phyloP scores from a whole-genome alignment of 805 yeast genomes.

The Yarrowia divulgata region DNA sequence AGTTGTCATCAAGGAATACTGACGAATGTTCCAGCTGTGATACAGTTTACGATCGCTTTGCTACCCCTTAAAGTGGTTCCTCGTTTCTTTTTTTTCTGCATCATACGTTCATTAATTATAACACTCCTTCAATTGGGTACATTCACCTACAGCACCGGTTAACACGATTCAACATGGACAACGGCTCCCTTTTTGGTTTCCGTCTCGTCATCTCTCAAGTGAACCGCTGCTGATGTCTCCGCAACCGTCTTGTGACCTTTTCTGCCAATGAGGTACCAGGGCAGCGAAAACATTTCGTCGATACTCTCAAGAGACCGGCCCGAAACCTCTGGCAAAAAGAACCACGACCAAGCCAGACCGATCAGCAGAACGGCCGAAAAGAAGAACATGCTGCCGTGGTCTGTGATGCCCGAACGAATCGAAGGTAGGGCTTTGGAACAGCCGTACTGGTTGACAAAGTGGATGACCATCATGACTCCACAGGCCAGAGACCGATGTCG shows the following conservation, averaged over 20 bases:
- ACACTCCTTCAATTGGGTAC: too few relatives aligned
- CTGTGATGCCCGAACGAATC: not conserved
- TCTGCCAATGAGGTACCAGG: constrained; percentile 2
- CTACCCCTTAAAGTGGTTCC: too few relatives aligned
- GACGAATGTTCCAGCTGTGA: too few relatives aligned
- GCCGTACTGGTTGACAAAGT: constrained; percentile 9
- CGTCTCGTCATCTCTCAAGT: not conserved
- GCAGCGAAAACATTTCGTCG: constrained; percentile 5
- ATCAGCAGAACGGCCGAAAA: not conserved
- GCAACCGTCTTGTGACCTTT: not conserved
- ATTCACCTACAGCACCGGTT: too few relatives aligned
- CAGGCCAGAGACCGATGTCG: not conserved
- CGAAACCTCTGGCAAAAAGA: not conserved
- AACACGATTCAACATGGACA: not conserved
- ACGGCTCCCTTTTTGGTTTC: not conserved
- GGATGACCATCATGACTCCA: constrained; percentile 1
- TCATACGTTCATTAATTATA: too few relatives aligned
- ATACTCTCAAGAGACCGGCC: not conserved
- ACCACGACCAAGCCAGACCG: constrained; percentile 3
- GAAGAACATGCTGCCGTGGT: constrained; percentile 5
- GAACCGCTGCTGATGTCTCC: not conserved
- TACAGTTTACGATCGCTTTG: too few relatives aligned
- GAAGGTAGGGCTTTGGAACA: not conserved
- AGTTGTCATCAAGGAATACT: too few relatives aligned
- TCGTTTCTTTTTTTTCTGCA: too few relatives aligned